These are phyloP conservation scores for Hypholoma fasciculare DNA, from an alignment of 768 basidiomycete genomes.

Conservation along the genomic window DNA sequence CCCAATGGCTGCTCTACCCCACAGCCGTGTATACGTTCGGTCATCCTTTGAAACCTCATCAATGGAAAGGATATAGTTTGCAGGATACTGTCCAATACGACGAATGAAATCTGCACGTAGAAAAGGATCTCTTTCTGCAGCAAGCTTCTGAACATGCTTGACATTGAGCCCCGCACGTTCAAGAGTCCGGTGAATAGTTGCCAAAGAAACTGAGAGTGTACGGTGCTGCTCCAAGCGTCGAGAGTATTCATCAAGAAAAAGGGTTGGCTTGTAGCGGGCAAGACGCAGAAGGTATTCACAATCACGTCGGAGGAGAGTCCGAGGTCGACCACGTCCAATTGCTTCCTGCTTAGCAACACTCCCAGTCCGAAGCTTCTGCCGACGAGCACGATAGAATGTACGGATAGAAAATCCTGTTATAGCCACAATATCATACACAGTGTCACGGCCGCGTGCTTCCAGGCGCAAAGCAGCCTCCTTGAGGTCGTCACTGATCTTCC, in stretches of 20 bases:
- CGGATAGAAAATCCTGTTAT: conserved; percentile 8
- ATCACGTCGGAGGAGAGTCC: conserved; percentile 12
- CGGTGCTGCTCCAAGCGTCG: conserved; percentile 3
- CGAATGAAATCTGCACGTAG: conserved; percentile 15
- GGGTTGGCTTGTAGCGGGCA: conserved; percentile 17
- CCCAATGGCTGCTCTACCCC: conserved; percentile 18
- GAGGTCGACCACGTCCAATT: conserved; percentile 17
- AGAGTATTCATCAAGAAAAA: conserved; percentile 22
- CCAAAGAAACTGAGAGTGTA: conserved; percentile 12
- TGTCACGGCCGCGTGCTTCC: conserved; percentile 5
- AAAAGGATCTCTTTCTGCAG: conserved; percentile 18
- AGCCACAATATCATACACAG: conserved; percentile 6
- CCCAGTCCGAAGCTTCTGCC: conserved; percentile 8
- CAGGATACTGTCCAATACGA: conserved; percentile 19
- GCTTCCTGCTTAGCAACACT: conserved; percentile 13
- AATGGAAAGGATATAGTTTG: conserved; percentile 17
- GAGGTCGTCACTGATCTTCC: conserved; percentile 16
- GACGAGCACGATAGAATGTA: conserved; percentile 6
- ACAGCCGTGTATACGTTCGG: conserved; percentile 19
- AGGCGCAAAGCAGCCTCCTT: conserved; percentile 14
- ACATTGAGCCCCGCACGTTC: conserved; percentile 17
- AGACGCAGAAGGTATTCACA: conserved; percentile 16
- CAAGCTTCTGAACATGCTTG: conserved; percentile 23
- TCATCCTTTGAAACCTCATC: conserved; percentile 30
- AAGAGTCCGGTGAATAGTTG: conserved; percentile 22